Base-by-base conservation (phyloP, 73 alveolate genomes). In the Uronychia setigera region DNA sequence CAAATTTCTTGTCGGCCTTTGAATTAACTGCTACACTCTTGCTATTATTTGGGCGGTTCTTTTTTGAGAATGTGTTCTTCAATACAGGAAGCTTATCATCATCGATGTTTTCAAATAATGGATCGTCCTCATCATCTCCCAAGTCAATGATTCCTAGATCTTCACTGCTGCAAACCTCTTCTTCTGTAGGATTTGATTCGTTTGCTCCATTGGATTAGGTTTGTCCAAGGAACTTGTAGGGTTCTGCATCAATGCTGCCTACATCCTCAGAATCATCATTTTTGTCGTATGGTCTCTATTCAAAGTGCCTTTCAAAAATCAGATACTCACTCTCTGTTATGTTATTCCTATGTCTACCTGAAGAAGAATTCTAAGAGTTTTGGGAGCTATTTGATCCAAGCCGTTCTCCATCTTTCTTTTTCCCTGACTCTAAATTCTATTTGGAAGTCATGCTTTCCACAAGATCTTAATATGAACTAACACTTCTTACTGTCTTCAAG, bases 121-220 rank as follows among this genome's bases (percentile, higher is more conserved):
- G 81, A 13, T 80, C 81, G 31, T 74, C 88, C 34, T 89, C 95
- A 25, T 89, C 95, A 26, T 88, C 91, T 75, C 78, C 93, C 13
- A 89, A 74, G 35, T 89, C 95, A 35, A 89, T 89, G 60, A 89
- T 89, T 29, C 95, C 95, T 31, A 89, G 74, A n/a, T 89, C 92
- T 33, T 89, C 92, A 29, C 59, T 29, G 81, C 80, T 35, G 11
- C 74, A 25, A 58, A 30, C 35, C 32, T 82, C 94, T 31, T 74
- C 60, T 25, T 88, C 74, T 29, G 34, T 5, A 1, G 74, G 80
- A 14, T 26, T 33, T 5, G 75, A 27, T 31, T 19, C 29, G n/a
- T n/a, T 58, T 32, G 1, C 27, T 83, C n/a, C 80, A 26, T 81
- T 80, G 26, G 75, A 29, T 1, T 19, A 35, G 31, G 25, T 19